phyloP scores from a whole-genome alignment of 108 stramenopile genomes.

The Cyclostephanos invisitatus region DNA sequence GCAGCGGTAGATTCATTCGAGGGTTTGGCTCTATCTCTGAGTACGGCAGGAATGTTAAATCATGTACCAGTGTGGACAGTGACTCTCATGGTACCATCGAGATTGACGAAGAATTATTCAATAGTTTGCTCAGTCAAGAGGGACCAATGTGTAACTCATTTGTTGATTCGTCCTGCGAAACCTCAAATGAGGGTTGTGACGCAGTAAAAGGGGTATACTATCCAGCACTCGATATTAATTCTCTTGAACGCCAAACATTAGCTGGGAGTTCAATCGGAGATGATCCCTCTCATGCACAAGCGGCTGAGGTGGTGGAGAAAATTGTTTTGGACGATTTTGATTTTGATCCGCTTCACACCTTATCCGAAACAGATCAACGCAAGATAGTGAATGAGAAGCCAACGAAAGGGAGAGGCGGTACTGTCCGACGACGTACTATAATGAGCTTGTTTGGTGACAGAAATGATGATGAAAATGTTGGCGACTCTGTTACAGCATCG shows the following conservation, averaged over 20 bases:
- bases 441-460: constrained; percentile 10
- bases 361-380: neutral
- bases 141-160: neutral
- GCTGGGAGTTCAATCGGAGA: too few relatives aligned
- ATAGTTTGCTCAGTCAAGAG: neutral
- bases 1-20: too few relatives aligned
- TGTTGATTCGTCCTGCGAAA: too few relatives aligned
- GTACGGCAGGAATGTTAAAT: too few relatives aligned
- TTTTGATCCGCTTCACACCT: neutral
- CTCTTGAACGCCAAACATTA: too few relatives aligned
- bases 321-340: neutral
- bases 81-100: neutral
- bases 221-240: constrained; percentile 5
- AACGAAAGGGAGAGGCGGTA: neutral
- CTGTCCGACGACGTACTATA: constrained; percentile 8
- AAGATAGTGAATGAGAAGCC: neutral
- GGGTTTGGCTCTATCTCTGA: too few relatives aligned
- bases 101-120: constrained; percentile 1
- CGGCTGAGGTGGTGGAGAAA: neutral
- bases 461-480: neutral
- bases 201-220: constrained; percentile 17
- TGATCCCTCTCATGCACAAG: neutral
- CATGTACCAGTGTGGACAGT: too few relatives aligned
- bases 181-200: neutral
- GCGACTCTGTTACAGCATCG: neutral